Percentiles rank a stretch among this genome's conserved stretches.
These are phyloP conservation scores for Scorias spongiosa DNA, from an alignment of 2,329 filamentous ascomycete species.

Conservation along the genomic window DNA sequence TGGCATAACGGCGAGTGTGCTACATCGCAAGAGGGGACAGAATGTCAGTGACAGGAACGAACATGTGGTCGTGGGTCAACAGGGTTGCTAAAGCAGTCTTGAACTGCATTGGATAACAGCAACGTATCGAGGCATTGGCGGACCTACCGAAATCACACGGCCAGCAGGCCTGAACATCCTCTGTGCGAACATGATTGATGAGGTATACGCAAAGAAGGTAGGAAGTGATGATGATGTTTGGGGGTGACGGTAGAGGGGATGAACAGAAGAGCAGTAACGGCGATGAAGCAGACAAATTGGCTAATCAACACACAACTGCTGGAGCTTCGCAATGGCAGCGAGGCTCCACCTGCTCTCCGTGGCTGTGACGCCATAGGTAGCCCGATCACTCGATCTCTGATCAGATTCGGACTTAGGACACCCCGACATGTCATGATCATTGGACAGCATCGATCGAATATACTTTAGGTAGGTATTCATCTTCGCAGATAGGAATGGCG, in stretches of 20 bases:
- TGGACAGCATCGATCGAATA: no score
- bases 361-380: no score
- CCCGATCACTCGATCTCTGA: no score
- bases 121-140: constrained; percentile 5
- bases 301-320: not conserved
- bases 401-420: no score
- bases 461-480: no score
- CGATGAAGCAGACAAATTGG: no score
- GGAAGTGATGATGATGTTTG: not conserved
- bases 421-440: no score
- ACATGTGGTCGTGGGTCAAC: not conserved
- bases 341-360: not conserved
- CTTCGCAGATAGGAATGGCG: no score
- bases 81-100: not conserved
- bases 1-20: constrained; percentile 61
- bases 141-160: not conserved
- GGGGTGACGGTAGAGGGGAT: no score
- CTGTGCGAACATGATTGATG: constrained; percentile 11
- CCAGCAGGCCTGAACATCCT: constrained; percentile 11
- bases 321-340: not conserved
- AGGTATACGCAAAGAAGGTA: not conserved
- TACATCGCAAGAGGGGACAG: constrained; percentile 18
- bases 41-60: constrained; percentile 7
- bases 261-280: no score
- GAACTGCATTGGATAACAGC: not conserved